phyloP scores from a whole-genome alignment of 1,139 yeast genomes.

The Geotrichum klebahnii region DNA sequence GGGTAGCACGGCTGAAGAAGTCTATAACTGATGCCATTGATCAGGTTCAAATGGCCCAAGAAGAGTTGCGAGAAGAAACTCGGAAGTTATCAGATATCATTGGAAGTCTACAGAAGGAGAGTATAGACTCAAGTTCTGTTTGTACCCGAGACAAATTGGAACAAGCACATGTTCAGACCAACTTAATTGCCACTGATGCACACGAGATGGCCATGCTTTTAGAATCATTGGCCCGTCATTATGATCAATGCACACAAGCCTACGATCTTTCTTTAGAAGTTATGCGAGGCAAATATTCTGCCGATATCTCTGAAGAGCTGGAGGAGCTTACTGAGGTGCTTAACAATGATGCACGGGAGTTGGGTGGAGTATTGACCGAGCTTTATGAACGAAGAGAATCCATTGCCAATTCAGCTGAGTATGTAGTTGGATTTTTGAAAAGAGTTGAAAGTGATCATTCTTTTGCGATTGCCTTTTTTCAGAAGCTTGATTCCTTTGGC shows the following conservation, averaged over 20 bases:
- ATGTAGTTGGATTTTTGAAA: conserved; percentile 26
- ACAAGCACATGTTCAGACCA: conserved; percentile 31
- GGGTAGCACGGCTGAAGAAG: conserved; percentile 37
- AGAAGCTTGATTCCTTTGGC: conserved; percentile 31
- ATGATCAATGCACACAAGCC: conserved; percentile 62
- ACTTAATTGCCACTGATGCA: conserved; percentile 45
- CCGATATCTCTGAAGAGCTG: conserved; percentile 28
- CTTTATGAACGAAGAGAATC: conserved; percentile 32
- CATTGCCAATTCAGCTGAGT: conserved; percentile 29
- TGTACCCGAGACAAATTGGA: conserved; percentile 23
- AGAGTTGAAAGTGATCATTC: conserved; percentile 26
- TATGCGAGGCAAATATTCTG: conserved; percentile 7
- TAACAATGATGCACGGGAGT: conserved; percentile 41
- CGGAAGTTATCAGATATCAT: conserved; percentile 22
- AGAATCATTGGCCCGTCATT: conserved; percentile 73
- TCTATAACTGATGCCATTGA: conserved; percentile 36
- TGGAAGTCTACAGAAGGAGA: conserved; percentile 25
- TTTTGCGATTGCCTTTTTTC: conserved; percentile 24
- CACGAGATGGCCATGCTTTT: conserved; percentile 66
- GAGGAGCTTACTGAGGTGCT: conserved; percentile 37
- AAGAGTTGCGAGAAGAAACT: conserved; percentile 27
- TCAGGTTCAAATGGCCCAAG: conserved; percentile 32
- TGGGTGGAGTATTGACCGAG: conserved; percentile 39
- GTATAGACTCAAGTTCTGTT: conserved; percentile 22
- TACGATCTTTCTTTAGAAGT: conserved; percentile 26